Base-by-base conservation (phyloP, 208 protist genomes). In the Naegleria gruberi region DNA sequence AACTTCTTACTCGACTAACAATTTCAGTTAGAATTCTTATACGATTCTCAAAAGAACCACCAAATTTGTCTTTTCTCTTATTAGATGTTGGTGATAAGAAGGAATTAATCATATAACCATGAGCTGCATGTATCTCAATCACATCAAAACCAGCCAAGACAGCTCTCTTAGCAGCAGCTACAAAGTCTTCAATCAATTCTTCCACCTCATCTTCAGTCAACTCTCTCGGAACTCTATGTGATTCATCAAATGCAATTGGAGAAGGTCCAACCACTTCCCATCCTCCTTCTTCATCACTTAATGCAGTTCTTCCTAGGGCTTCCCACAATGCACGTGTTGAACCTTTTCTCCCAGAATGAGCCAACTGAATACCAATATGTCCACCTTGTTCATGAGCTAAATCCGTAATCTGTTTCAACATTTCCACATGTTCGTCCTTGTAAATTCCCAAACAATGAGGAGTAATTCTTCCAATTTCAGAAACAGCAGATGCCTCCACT, bases 361-460 rank as follows among this genome's bases (percentile, higher is more conserved):
- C 82, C 12, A 87, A 51, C 55, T 87, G 82, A 87, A 87, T 87
- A 12, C 82, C 82, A 51, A 87, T 51, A n/a, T 51, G 8, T 41
- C 42, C 4, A 37, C 34, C 34, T 45, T 92, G 89, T 42, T 73
- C 17, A 45, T 92, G 86, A 23, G 89, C 6, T 23, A 93, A 92
- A 44, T 92, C 73, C n/a, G 90, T 47, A 23, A 94, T 91, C 30
- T 90, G 74, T 45, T 92, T 93, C 15, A 92, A 47, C 40, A 89
- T 77, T 65, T 34, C 91, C 34, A 93, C 90, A 74, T 93, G 92
- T 34, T 91, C 91, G 47, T 94, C 92, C 45, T 90, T 90, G 46
- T 45, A 94, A 40, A 94, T 82, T n/a, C 93, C 93, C 81, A 81
- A 45, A 90, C 93, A 92, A 12, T 55, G 43, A 19, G 82, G 89